phyloP scores from a whole-genome alignment of 192 early-diverging fungal species.

The Umbelopsis ramanniana region DNA sequence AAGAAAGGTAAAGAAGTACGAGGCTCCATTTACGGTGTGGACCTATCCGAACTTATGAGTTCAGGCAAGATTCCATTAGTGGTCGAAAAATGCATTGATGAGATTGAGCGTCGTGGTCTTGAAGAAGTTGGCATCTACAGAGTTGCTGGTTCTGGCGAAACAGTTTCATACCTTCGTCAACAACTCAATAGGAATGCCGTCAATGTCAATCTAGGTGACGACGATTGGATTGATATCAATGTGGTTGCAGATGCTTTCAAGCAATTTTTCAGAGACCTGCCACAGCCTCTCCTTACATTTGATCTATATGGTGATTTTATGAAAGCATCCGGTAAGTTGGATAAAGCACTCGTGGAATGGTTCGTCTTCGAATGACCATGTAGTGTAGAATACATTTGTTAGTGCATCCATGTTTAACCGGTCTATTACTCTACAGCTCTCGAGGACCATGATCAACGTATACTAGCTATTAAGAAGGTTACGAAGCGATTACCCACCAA shows the following conservation, averaged over 20 bases:
- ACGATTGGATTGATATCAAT: slow-evolving; percentile 76
- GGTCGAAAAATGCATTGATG: slow-evolving; percentile 69
- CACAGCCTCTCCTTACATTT: slow-evolving; percentile 91
- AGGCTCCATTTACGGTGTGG: slow-evolving; percentile 62
- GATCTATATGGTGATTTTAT: slow-evolving; percentile 84
- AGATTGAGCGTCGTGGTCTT: slow-evolving; percentile 74
- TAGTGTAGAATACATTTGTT: too few species aligned
- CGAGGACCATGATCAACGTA: slow-evolving; percentile 73
- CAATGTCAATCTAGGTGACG: slow-evolving; percentile 58
- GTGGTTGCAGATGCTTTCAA: slow-evolving; percentile 89
- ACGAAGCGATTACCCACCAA: slow-evolving; percentile 62
- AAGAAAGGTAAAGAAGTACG: slow-evolving; percentile 15
- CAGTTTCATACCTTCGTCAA: slow-evolving; percentile 61
- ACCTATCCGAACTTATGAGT: slow-evolving; percentile 60
- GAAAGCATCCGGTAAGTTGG: slow-evolving; percentile 60
- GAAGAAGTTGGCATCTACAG: slow-evolving; percentile 80
- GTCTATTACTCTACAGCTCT: slow-evolving; percentile 38
- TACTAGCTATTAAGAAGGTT: slow-evolving; percentile 70
- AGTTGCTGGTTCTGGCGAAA: slow-evolving; percentile 66
- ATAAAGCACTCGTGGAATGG: background rate
- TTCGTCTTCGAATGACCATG: too few species aligned
- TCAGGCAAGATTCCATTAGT: slow-evolving; percentile 62
- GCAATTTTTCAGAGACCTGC: slow-evolving; percentile 92
- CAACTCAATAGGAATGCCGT: slow-evolving; percentile 60
- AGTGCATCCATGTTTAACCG: background rate